Base-by-base conservation (phyloP, 176 grass and related monocot genomes). In the Musa acuminata region DNA sequence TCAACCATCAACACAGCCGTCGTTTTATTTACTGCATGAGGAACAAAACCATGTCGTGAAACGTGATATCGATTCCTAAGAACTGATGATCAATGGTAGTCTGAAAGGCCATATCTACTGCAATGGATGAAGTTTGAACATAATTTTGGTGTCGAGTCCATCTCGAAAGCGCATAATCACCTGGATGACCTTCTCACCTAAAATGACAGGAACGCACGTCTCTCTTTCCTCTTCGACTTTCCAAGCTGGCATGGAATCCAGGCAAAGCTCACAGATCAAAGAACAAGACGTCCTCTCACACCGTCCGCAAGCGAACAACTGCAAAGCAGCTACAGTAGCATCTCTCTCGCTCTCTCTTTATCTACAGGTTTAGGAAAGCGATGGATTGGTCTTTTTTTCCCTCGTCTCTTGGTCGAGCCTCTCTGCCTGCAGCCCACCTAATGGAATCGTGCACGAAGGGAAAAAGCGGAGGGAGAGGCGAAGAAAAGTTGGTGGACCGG, bases 161-260 rank as follows among this genome's bases (percentile, higher is more conserved):
- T 43, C 35, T 43, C 35, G 35, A 43, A 43, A 43, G 35, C 35
- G 5, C 4, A 43, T 43, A 43, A 43, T 43, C 35, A 43, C 35
- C 35, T 43, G 35, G 35, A 43, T 43, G 35, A 43, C 35, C 35
- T 43, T 43, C 3, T 43, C 3, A 6, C 35, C 35, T 43, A 43
- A 43, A 43, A 43, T 43, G 35, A 43, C 35, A 43, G 35, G 4
- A 43, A 43, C 35, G 4, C 35, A 5, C 35, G 4, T 22, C 23
- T 64, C 11, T 12, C 60, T 11, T 11, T 12, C 20, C 11, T 7
- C 60, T 12, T 24, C 54, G 20, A 24, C 60, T 64, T 64, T 64
- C 60, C 60, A 64, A 64, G 60, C 60, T 64, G 60, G 60, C 60
- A 64, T 8, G 20, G 60, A 64, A 64, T 64, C 60, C 60, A 64